phyloP scores from a whole-genome alignment of 305 asterid species.

The Fraxinus floribunda region DNA sequence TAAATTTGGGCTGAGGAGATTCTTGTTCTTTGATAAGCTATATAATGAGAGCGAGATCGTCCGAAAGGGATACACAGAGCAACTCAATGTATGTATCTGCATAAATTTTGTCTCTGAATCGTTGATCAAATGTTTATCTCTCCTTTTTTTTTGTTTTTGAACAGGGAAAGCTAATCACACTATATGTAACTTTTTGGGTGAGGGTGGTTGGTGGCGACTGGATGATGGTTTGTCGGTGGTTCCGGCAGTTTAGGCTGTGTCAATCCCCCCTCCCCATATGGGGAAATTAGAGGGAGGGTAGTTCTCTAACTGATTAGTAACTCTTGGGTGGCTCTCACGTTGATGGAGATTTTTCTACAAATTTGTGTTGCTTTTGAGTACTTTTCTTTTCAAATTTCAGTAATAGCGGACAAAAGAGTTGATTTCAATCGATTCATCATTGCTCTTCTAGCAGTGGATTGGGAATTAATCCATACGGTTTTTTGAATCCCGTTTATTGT shows the following conservation, averaged over 20 bases:
- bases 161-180: background rate
- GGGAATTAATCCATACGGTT: background rate
- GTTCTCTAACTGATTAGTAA: background rate
- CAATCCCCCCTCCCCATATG: background rate
- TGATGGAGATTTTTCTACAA: background rate
- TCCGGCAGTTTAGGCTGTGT: background rate
- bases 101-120: background rate
- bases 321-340: background rate
- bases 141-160: background rate
- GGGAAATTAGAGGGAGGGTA: background rate
- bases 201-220: background rate
- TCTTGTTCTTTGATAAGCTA: slow-evolving; percentile 79
- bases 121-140: background rate
- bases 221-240: background rate
- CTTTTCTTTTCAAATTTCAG: background rate
- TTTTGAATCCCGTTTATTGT: background rate
- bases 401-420: background rate
- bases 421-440: background rate
- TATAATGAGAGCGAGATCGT: slow-evolving; percentile 91
- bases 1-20: slow-evolving; percentile 69
- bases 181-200: slow-evolving; percentile 11
- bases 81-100: slow-evolving; percentile 56
- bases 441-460: background rate
- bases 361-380: background rate
- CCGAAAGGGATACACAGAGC: slow-evolving; percentile 59